Evolutionary conservation across 306 rosid species (phyloP), one percentile per base, ranked within the genome.

Genomic region (Dryas drummondii): DNA sequence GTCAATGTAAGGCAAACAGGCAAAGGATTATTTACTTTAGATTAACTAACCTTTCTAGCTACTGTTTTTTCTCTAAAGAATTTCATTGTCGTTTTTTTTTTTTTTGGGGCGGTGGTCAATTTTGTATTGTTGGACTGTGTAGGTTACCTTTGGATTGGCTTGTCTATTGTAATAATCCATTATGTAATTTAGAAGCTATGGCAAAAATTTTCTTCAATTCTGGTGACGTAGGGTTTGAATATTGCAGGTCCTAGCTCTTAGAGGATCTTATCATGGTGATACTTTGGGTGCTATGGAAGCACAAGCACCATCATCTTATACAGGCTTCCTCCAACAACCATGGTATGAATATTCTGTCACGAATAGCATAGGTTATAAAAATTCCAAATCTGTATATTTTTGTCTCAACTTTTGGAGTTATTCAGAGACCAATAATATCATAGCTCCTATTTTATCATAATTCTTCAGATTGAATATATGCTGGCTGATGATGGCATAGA

Each of bases 251-350:
- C 86, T 94, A 68, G 97, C 97, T 76, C 92, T 94, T 77, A 86
- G 74, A 54, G 90, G 97, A 76, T 94, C 98, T 53, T 94, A 91
- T 86, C 97, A 91, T 61, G 99, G 99, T 52, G 99, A 94, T 77
- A 94, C 97, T 54, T 85, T 94, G 81, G 97, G 97, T 85, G 99
- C 99, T 71, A 91, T 94, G 99, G 97, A 92, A 89, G 97, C 99
- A 50, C 97, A 94, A 82, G 97, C 97, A 49, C 96, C 97, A 58
- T 94, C 98, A 64, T 80, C 92, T 82, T 94, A 91, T 86, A 91
- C 97, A 14, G 97, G 97, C 81, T 94, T 94, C 82, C 88, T 94
- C 70, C 99, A 94, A 85, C 99, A 94, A 74, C 99, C 99, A 41
- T 94, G 97, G 99, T 92, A 87, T 71, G 72, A 41, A 57, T 50